Base-by-base conservation (phyloP, 805 yeast species). In the Lachancea meyersii region DNA sequence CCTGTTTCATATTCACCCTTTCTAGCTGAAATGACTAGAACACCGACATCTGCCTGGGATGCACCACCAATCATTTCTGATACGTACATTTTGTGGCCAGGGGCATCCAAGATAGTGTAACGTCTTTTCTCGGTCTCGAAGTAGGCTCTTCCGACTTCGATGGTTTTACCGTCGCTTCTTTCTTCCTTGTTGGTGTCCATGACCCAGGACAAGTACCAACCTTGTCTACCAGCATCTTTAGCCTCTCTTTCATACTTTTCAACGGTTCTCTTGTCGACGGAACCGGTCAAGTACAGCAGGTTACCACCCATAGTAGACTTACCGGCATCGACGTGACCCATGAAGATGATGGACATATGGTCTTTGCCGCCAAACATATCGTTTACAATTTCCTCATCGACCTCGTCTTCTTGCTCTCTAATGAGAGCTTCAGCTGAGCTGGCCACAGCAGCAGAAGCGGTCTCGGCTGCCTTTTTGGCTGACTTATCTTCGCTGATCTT, bases 271-370 rank as follows among this genome's bases (percentile, higher is more conserved):
- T 93, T 93, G 68, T 93, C 98, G 48, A 93, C 98, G 37, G 97
- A 86, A 48, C 97, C 97, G 18, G 97, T 91, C 60, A 93, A 72
- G 62, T 74, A 91, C 51, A 93, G 76, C 54, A 93, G 72, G 69
- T 93, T 93, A 70, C 99, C 99, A 65, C 98, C 98, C 96, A 93
- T 91, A 47, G 99, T 93, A 40, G 96, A 87, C 69, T 93, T 93
- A 64, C 99, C 98, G 27, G 98, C 98, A 75, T 93, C 98, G 53
- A 93, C 99, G 63, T 93, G 99, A 56, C 99, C 99, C 97, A 93
- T 93, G 70, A 93, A 93, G 54, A 93, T 87, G 55, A 93, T 83
- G 16, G 97, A 89, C 63, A 93, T 77, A 70, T 93, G 98, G 64
- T 91, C 98, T 67, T 93, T 93, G 59, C 95, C 95, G 51, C 96